A percentile compares a stretch with the other conserved stretches of the same genome.
phyloP scores from a whole-genome alignment of 768 basidiomycete species.

The Boletus barrowsii region DNA sequence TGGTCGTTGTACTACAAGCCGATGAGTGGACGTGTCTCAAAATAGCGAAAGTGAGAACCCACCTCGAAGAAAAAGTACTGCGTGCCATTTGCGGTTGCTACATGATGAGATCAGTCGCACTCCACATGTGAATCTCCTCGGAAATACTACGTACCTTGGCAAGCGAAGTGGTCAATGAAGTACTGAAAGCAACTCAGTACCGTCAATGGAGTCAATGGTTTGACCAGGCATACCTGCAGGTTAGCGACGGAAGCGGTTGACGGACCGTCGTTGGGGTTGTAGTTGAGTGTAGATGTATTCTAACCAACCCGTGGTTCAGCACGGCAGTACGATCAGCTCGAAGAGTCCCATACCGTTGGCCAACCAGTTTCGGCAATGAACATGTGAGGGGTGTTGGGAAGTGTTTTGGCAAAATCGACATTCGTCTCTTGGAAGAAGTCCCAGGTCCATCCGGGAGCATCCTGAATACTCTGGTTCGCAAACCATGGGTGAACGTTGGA shows the following conservation, averaged over 20 bases:
- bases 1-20: constrained; percentile 64
- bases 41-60: constrained; percentile 6
- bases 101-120: constrained; percentile 4
- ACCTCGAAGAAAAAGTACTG: constrained; percentile 89
- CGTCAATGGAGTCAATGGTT: neutral
- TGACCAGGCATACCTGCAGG: constrained; percentile 44
- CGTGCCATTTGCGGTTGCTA: constrained; percentile 74
- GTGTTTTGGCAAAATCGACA: constrained; percentile 48
- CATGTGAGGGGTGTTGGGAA: constrained; percentile 74
- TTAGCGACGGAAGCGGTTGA: constrained; percentile 58
- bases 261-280: constrained; percentile 63
- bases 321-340: neutral
- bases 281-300: constrained; percentile 55
- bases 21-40: neutral
- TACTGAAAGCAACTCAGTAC: constrained; percentile 39
- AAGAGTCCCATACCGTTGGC: constrained; percentile 56
- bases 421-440: constrained; percentile 73
- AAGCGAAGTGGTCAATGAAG: constrained; percentile 86
- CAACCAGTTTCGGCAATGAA: constrained; percentile 95
- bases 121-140: neutral
- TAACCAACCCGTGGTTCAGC: constrained; percentile 23
- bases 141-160: constrained; percentile 34
- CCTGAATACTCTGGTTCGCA: constrained; percentile 65
- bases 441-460: constrained; percentile 78
- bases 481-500: constrained; percentile 95